Percentiles rank a stretch among this genome's conserved stretches.
These are phyloP conservation scores for Cercis canadensis DNA, from an alignment of 306 rosid genomes.

Conservation along the genomic window DNA sequence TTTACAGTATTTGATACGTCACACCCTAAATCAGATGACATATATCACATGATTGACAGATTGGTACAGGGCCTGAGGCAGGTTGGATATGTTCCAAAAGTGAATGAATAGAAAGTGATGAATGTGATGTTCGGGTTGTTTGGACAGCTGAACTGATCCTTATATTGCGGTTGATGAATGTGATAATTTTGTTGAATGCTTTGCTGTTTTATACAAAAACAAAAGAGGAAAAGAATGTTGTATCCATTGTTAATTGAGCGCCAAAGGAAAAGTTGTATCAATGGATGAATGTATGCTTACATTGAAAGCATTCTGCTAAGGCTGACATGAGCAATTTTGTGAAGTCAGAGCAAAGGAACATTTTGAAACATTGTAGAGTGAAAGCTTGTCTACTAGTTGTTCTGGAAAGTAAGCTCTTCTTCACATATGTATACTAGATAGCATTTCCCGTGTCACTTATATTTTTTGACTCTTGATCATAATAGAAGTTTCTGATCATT, in stretches of 20 bases:
- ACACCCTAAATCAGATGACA: slow-evolving; percentile 74
- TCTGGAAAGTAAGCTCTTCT: slow-evolving; percentile 13
- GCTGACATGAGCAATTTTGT: slow-evolving; percentile 25
- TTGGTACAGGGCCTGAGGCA: slow-evolving; percentile 62
- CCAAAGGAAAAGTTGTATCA: slow-evolving; percentile 17
- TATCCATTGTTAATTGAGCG: slow-evolving; percentile 20
- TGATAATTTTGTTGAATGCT: slow-evolving; percentile 5
- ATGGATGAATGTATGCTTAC: slow-evolving; percentile 20
- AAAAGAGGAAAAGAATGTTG: background rate
- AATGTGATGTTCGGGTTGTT: slow-evolving; percentile 10
- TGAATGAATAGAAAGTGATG: slow-evolving; percentile 32
- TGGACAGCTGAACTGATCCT: slow-evolving; percentile 22
- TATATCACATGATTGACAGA: slow-evolving; percentile 74
- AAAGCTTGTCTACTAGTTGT: slow-evolving; percentile 11
- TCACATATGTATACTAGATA: slow-evolving; percentile 26
- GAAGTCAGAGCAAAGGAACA: slow-evolving; percentile 26
- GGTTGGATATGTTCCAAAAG: slow-evolving; percentile 49
- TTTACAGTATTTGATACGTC: slow-evolving; percentile 74
- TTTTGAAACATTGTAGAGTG: slow-evolving; percentile 9
- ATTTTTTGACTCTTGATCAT: background rate
- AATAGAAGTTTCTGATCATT: background rate
- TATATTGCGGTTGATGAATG: slow-evolving; percentile 5
- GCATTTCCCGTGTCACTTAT: background rate
- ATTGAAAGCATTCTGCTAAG: slow-evolving; percentile 23
- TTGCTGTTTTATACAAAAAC: slow-evolving; percentile 25